Evolutionary conservation across 2,329 filamentous ascomycete genomes (phyloP).

Genomic region (Hysterium pulicare): DNA sequence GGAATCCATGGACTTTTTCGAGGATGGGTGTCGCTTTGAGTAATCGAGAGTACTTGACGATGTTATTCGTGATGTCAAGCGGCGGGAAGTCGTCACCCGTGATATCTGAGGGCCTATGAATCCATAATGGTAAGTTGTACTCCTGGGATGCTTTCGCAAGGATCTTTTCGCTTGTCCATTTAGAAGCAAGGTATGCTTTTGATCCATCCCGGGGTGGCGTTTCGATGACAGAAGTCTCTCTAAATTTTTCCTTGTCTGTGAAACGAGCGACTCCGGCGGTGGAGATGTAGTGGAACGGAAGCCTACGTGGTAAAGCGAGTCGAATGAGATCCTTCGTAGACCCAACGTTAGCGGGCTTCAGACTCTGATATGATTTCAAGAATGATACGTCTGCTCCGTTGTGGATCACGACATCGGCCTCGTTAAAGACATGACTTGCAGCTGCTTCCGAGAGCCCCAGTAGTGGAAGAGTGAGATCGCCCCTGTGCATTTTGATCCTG

Average conservation of each 20-base stretch:
- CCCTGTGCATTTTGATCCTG: conserved; percentile 6
- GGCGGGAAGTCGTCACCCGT: not conserved
- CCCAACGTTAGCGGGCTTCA: conserved; percentile 17
- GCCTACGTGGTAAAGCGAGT: conserved; percentile 4
- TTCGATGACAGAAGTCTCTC: not conserved
- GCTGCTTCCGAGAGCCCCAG: conserved; percentile 8
- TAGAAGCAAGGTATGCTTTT: conserved; percentile 10
- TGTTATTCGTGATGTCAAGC: not conserved
- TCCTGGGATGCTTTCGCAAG: conserved; percentile 19
- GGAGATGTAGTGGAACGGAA: conserved; percentile 18
- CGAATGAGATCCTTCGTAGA: conserved; percentile 5
- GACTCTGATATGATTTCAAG: conserved; percentile 19
- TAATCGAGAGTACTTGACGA: not conserved
- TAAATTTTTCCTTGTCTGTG: not conserved
- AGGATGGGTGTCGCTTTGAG: not conserved
- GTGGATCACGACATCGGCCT: conserved; percentile 15
- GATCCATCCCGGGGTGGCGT: not conserved
- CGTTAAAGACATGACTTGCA: conserved; percentile 1
- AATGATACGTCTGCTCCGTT: conserved; percentile 18
- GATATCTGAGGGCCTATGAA: conserved; percentile 10
- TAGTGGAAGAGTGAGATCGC: conserved; percentile 8
- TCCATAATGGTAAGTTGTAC: conserved; percentile 19
- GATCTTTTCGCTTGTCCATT: conserved; percentile 11
- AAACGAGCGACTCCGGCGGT: conserved; percentile 8
- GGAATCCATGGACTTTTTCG: not conserved